These are phyloP conservation scores for Populus hybrid DNA, from an alignment of 441 rosid species.

Conservation along the genomic window DNA sequence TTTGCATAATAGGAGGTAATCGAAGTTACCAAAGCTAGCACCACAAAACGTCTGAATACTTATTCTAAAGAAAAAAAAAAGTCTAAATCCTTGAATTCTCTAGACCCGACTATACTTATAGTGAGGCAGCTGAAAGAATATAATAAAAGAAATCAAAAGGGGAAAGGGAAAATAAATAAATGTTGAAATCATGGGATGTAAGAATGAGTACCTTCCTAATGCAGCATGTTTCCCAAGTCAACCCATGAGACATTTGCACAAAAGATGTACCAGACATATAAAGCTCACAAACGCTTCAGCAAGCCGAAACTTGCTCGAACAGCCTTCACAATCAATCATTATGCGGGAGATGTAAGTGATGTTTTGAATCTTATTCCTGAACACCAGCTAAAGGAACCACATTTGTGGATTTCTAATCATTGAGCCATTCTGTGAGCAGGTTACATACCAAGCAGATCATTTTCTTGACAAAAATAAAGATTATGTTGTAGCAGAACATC, in stretches of 20 bases:
- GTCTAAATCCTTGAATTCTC: neutral
- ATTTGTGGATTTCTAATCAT: slow-evolving; percentile 21
- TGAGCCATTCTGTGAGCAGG: slow-evolving; percentile 47
- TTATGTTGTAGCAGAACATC: slow-evolving; percentile 97
- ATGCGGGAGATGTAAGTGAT: slow-evolving; percentile 74
- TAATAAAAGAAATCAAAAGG: neutral
- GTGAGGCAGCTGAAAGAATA: neutral
- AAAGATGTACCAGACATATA: slow-evolving; percentile 70
- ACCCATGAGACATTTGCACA: slow-evolving; percentile 79
- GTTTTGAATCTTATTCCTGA: slow-evolving; percentile 18
- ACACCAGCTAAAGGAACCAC: slow-evolving; percentile 12
- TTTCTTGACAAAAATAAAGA: slow-evolving; percentile 98
- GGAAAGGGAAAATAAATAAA: neutral
- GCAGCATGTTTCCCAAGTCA: slow-evolving; percentile 79
- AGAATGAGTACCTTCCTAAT: slow-evolving; percentile 4
- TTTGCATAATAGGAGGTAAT: too few relatives aligned
- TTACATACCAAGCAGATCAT: slow-evolving; percentile 86
- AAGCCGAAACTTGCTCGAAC: slow-evolving; percentile 72
- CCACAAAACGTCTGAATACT: neutral
- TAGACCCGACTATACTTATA: neutral
- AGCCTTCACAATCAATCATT: slow-evolving; percentile 64
- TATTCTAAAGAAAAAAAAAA: neutral
- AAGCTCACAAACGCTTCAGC: slow-evolving; percentile 65
- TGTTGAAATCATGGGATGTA: slow-evolving; percentile 6
- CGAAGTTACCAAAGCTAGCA: too few relatives aligned